Evolutionary conservation across 306 rosid genomes (phyloP), one percentile per base, ranked within the genome.

Genomic region (Trifolium subterraneum): DNA sequence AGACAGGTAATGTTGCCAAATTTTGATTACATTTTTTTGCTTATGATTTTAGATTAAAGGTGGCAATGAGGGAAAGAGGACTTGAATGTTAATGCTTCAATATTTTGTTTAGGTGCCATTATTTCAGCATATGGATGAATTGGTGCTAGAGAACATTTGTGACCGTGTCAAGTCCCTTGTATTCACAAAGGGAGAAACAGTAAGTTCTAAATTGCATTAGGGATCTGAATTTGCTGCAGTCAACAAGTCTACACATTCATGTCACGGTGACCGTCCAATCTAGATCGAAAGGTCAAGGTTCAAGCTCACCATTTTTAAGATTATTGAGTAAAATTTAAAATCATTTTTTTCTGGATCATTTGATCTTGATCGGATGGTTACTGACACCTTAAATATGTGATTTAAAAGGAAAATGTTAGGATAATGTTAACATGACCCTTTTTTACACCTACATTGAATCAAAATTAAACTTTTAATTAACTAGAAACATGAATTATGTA

Each of bases 161-260:
- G 98, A 94, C 78, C 92, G 97, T 10, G 97, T 94, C 70, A 94
- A 90, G 78, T 92, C 98, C 50, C 95, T 94, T 64, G 87, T 92
- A 29, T 91, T 90, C 88, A 88, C 98, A 22, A 94, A 90, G 70
- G 97, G 95, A 62, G 98, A 94, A 87, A 94, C 89, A 0, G 98
- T 94, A 76, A 87, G 93, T 74, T 76, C 16, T 33, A 27, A 13
- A 44, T 44, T 44, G 15, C 50, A 44, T 13, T 44, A 35, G 31
- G 31, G 5, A 27, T 5, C 31, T 27, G 4, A 4, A 27, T 27
- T 27, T 27, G 31, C 5, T 4, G 31, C 31, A 0, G 31, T 27
- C 31, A 27, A 27, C 31, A 27, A 27, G 5, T 27, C 31, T 3
- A 27, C 31, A 27, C 31, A 27, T 3, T 27, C 5, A 25, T 29